A percentile compares a stretch with the other conserved stretches of the same genome.
phyloP scores from a whole-genome alignment of 257 asterid genomes.

The Rubia yunnanensis region DNA sequence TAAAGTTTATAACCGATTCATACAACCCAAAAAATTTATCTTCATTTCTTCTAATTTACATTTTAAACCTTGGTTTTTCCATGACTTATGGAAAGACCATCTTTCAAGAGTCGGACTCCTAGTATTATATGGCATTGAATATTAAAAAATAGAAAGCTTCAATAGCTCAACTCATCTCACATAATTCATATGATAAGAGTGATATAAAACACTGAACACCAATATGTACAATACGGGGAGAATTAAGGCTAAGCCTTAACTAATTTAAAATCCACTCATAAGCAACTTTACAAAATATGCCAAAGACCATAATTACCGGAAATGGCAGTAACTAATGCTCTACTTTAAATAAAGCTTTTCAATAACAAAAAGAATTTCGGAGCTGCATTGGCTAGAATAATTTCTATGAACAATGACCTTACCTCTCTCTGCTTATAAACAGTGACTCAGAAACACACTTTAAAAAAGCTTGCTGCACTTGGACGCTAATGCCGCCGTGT shows the following conservation, averaged over 20 bases:
- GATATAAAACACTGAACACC: neutral
- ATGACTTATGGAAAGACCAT: too few relatives aligned
- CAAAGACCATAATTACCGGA: neutral
- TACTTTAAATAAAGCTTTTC: neutral
- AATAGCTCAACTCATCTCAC: neutral
- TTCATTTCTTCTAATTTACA: too few relatives aligned
- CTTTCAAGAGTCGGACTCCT: too few relatives aligned
- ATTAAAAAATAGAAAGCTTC: too few relatives aligned
- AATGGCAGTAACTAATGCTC: neutral
- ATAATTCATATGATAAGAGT: neutral
- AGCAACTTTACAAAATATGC: slow-evolving; percentile 3
- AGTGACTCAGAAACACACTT: neutral
- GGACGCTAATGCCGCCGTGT: neutral
- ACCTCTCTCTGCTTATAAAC: slow-evolving; percentile 9
- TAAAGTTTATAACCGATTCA: too few relatives aligned
- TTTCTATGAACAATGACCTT: slow-evolving; percentile 10
- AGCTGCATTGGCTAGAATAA: neutral
- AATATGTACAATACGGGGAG: neutral
- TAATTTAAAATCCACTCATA: neutral
- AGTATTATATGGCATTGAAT: too few relatives aligned
- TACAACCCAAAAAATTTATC: too few relatives aligned
- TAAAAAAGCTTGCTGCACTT: neutral
- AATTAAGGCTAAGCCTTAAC: neutral
- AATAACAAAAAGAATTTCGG: neutral
- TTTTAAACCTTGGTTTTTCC: too few relatives aligned